Conservation (phyloP, 192 early-diverging fungal genomes). For the Dispira parvispora region DNA sequence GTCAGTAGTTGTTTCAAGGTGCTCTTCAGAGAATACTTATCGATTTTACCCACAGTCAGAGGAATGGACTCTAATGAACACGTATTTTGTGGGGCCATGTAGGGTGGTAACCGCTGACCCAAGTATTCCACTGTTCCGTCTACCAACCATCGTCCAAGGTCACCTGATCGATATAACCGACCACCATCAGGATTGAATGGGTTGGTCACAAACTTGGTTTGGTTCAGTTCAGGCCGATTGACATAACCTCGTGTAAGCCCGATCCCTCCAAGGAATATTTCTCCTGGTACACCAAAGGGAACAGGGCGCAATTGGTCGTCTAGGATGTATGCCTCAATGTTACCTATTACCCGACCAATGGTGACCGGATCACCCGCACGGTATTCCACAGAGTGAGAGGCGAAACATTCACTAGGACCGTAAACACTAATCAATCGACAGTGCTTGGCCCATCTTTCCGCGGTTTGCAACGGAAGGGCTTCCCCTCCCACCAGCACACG, state of each 20-base stretch:
- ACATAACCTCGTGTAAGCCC: slow-evolving; percentile 19
- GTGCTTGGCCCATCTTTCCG: neutral
- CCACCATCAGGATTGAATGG: slow-evolving; percentile 14
- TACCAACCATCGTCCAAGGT: slow-evolving; percentile 17
- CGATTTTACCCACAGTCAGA: neutral
- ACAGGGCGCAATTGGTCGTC: slow-evolving; percentile 12
- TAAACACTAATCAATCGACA: neutral
- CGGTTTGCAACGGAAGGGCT: neutral
- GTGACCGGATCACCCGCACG: neutral
- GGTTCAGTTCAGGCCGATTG: slow-evolving; percentile 15
- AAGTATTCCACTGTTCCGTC: slow-evolving; percentile 15
- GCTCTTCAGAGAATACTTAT: neutral
- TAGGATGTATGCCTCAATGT: slow-evolving; percentile 12
- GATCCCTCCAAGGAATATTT: slow-evolving; percentile 16
- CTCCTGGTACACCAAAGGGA: slow-evolving; percentile 20
- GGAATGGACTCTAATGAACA: neutral
- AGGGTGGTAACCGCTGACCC: neutral
- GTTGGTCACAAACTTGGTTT: slow-evolving; percentile 19
- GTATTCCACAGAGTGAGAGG: neutral
- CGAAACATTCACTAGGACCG: neutral
- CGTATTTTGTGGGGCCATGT: neutral
- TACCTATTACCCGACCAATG: neutral
- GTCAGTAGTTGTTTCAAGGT: neutral
- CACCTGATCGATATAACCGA: slow-evolving; percentile 20
- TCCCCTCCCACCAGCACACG: too few relatives aligned